A percentile compares a stretch with the other conserved stretches of the same genome.
phyloP scores from a whole-genome alignment of 257 asterid species.

The Solanum etuberosum region DNA sequence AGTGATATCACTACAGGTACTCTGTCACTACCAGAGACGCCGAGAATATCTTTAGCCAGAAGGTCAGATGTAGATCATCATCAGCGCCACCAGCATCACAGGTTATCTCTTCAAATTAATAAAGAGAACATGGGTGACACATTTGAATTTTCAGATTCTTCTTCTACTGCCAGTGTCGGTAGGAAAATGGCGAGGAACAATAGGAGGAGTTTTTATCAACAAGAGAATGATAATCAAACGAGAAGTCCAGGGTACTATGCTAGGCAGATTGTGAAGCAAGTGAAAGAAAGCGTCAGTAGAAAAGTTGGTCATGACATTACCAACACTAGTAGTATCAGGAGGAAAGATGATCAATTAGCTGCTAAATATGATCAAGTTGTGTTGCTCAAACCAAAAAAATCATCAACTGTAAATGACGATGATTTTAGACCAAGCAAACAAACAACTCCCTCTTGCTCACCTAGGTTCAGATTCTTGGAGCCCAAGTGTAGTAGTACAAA shows the following conservation, averaged over 20 bases:
- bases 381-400: constrained; percentile 27
- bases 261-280: constrained; percentile 55
- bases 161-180: background rate
- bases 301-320: constrained; percentile 62
- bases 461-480: constrained; percentile 30
- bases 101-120: constrained; percentile 58
- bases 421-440: constrained; percentile 11
- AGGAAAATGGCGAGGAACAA: constrained; percentile 4
- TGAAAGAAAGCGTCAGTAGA: constrained; percentile 44
- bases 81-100: constrained; percentile 16
- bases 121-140: constrained; percentile 27
- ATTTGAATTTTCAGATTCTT: constrained; percentile 12
- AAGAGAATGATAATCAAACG: constrained; percentile 12
- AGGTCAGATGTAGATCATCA: constrained; percentile 54
- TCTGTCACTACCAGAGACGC: constrained; percentile 68
- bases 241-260: constrained; percentile 42
- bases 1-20: constrained; percentile 28
- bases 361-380: constrained; percentile 41
- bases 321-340: constrained; percentile 13
- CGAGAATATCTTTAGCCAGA: constrained; percentile 44
- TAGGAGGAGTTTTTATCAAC: constrained; percentile 3
- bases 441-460: constrained; percentile 32
- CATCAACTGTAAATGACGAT: background rate
- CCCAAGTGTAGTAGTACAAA: constrained; percentile 2
- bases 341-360: constrained; percentile 10